Evolutionary conservation across 148 eudicot species (phyloP), one percentile per base, ranked within the genome.

Genomic region (Tetragonia tetragonoides): DNA sequence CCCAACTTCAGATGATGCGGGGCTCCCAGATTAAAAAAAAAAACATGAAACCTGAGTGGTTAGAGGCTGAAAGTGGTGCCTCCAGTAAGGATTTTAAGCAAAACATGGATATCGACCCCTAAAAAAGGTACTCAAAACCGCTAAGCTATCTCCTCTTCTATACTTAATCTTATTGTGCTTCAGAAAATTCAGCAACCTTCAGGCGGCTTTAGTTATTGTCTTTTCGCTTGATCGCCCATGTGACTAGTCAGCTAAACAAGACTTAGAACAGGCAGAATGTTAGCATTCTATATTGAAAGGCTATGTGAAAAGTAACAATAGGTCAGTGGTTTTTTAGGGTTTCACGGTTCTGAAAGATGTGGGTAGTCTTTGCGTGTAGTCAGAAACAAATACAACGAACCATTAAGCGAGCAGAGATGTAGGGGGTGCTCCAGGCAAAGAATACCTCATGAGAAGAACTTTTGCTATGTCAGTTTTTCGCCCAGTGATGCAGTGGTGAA

Each of bases 361-460:
- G 78, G 59, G 40, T 38, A 10, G 34, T 75, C 75, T 44, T n/a
- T 15, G 24, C 65, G 66, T 77, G 61, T 38, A 46, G 18, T 56
- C 49, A 77, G 59, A 59, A 51, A 53, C n/a, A 40, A 51, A 60
- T 12, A 68, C 10, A 42, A 47, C 63, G 24, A 63, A 1, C 68
- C 75, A 73, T 37, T 20, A 42, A 60, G 54, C 10, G 73, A 72
- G 47, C 37, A 1, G 10, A 5, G 2, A 44, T 66, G 38, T 64
- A 47, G 62, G 65, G 53, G 44, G 17, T 54, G 78, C 16, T 69
- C 74, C 76, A 72, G 73, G 70, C 21, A 42, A 82, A 83, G 44
- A 77, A 53, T 81, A 89, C 98, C 98, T 95, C 66, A 77, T 76
- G 74, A 92, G 88, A 54, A 95, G 90, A 61, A 95, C 86, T 85